Evolutionary conservation across 768 basidiomycete genomes (phyloP), one percentile per base, ranked within the genome.

Genomic region (Paxillus involutus): DNA sequence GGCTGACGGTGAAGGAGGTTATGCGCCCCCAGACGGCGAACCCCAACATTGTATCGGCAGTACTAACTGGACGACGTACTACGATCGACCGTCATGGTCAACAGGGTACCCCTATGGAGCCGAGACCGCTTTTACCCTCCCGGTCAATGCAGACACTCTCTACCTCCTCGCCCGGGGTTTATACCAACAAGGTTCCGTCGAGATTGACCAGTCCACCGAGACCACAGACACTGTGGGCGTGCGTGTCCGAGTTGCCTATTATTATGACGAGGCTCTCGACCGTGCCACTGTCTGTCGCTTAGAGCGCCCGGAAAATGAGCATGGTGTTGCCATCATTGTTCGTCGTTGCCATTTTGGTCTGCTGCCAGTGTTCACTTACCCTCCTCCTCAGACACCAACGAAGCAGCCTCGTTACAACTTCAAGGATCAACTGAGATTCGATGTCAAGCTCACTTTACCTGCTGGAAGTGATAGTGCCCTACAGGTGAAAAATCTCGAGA

Each of bases 401-500:
- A 51, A 13, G 1, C n/a, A 32, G 1, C 44, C 29, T 29, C 56
- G 45, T 8, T 42, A 48, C 49, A 44, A 35, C 5, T 40, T 29
- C 5, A 52, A 55, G 16, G 55, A 65, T 17, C 55, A 45, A 10
- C 59, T 76, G 42, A 59, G 47, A 26, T 77, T 77, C 37, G 71
- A 73, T 6, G 63, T 75, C 13, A 71, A 63, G 16, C 58, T 78
- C 13, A 68, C 63, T 43, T 63, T 81, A 3, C 81, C 79, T 8
- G 63, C 62, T 14, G 61, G 63, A 7, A 58, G 48, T 5, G 48
- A 59, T 13, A 44, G 57, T 17, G 41, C 68, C 24, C 59, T 73
- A 6, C 49, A 58, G 3, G 71, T 85, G 58, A 74, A 77, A 48
- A 62, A 60, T 4, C 71, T 84, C 26, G 70, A 74, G 52, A 81